Evolutionary conservation across 2,329 filamentous ascomycete genomes (phyloP), one percentile per base, ranked within the genome.

Genomic region (Trichoderma gracile): DNA sequence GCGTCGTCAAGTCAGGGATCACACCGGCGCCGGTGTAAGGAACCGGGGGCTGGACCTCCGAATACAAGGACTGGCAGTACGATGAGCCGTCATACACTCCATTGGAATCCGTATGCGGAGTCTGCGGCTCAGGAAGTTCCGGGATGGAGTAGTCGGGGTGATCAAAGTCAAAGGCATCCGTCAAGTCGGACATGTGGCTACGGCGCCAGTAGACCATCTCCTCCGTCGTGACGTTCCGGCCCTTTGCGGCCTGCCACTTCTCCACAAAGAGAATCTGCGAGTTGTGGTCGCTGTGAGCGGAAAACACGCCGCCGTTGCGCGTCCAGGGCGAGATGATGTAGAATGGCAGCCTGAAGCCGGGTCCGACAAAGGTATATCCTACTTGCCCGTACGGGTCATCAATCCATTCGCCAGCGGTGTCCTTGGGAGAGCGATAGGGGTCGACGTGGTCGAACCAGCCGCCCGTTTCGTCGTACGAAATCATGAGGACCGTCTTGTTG

Each of bases 271-370:
- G 72, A 30, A 84, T 81, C 65, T 85, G 82, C 0, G 82, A 85
- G 67, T 78, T 84, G 71, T 85, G 83, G 68, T 85, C 83, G 5
- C 79, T 77, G 49, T 81, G 80, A 69, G 85, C 82, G 0, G 81
- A 83, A 66, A 82, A 84, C 2, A 85, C 81, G 23, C 81, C 78
- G 9, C 79, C 80, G 12, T 81, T 80, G 15, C 82, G 80, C 0
- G 82, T 85, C 78, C 81, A 85, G 0, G 83, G 83, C 0, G 83
- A 85, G 62, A 85, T 77, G 71, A 85, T 83, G 67, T 82, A 81
- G 66, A 85, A 82, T 0, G 83, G 83, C 2, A 85, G 74, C 8
- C 83, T 81, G 69, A 83, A 80, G 30, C 75, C 75, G 14, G 69
- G 72, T 5, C 72, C 72, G 12, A 72, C 68, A 57, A 71, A 76